Conservation (phyloP, 2,329 filamentous ascomycete species). For the Teratosphaeria gauchensis region DNA sequence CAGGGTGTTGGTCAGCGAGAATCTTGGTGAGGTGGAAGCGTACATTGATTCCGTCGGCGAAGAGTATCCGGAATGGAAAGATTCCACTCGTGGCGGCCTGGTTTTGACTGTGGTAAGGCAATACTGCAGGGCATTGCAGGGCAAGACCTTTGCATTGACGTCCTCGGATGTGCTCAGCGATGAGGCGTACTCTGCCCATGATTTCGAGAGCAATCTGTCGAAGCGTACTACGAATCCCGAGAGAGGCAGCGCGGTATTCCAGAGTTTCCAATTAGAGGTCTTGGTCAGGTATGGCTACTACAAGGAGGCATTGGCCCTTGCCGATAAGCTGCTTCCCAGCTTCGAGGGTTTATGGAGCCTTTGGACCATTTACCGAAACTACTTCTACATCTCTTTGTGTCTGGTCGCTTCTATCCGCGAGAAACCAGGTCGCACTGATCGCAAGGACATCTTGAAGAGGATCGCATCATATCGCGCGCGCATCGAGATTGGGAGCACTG, state of each 20-base stretch:
- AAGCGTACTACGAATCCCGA: slow-evolving; percentile 47
- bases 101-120: slow-evolving; percentile 59
- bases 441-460: slow-evolving; percentile 41
- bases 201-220: slow-evolving; percentile 46
- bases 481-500: slow-evolving; percentile 54
- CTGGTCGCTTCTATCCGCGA: slow-evolving; percentile 32
- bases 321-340: slow-evolving; percentile 31
- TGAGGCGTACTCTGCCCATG: slow-evolving; percentile 50
- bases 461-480: slow-evolving; percentile 48
- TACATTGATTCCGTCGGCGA: slow-evolving; percentile 64
- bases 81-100: slow-evolving; percentile 61
- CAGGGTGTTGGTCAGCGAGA: slow-evolving; percentile 60
- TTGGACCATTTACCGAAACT: slow-evolving; percentile 32
- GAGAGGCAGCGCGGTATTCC: slow-evolving; percentile 57
- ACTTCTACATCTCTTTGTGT: slow-evolving; percentile 35
- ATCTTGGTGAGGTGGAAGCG: slow-evolving; percentile 58
- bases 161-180: slow-evolving; percentile 55
- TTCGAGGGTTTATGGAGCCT: slow-evolving; percentile 36
- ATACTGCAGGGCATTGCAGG: slow-evolving; percentile 59
- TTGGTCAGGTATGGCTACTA: slow-evolving; percentile 36
- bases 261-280: slow-evolving; percentile 41
- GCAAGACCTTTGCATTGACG: slow-evolving; percentile 52
- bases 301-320: slow-evolving; percentile 33
- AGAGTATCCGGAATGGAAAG: slow-evolving; percentile 62
- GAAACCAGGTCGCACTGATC: slow-evolving; percentile 28